Conservation (phyloP, 164 flowering plant species). For the Protea cynaroides region DNA sequence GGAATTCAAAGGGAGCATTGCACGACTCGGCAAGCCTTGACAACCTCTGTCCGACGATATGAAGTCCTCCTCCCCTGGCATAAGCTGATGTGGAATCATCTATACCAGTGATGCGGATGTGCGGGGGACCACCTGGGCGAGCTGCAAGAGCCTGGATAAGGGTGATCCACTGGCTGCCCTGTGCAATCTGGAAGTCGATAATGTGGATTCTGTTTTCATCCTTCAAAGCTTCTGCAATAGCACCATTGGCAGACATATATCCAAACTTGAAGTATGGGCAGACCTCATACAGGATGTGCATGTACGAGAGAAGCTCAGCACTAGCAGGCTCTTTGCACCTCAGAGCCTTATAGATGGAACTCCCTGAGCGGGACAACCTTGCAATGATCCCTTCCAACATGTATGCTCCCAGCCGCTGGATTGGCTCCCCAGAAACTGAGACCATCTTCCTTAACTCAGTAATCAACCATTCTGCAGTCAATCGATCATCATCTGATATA, state of each 20-base stretch:
- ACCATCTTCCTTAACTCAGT: slow-evolving; percentile 40
- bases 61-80: slow-evolving; percentile 42
- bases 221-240: slow-evolving; percentile 65
- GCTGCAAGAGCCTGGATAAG: slow-evolving; percentile 50
- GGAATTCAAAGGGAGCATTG: slow-evolving; percentile 49
- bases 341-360: slow-evolving; percentile 34
- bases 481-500: slow-evolving; percentile 32
- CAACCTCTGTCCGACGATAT: slow-evolving; percentile 32
- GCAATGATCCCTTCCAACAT: slow-evolving; percentile 56
- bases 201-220: slow-evolving; percentile 46
- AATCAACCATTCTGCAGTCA: slow-evolving; percentile 34
- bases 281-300: slow-evolving; percentile 46
- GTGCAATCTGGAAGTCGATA: slow-evolving; percentile 46
- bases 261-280: slow-evolving; percentile 63
- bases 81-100: slow-evolving; percentile 41
- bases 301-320: slow-evolving; percentile 38
- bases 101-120: slow-evolving; percentile 47
- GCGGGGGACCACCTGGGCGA: slow-evolving; percentile 56
- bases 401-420: slow-evolving; percentile 51
- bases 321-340: slow-evolving; percentile 40
- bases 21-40: slow-evolving; percentile 33
- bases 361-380: slow-evolving; percentile 33
- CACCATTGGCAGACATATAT: slow-evolving; percentile 59
- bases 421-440: slow-evolving; percentile 52
- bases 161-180: slow-evolving; percentile 50